A percentile compares a stretch with the other conserved stretches of the same genome.
Evolutionary conservation across 345 rosid genomes (phyloP).

Genomic region (Lepidium africanum): DNA sequence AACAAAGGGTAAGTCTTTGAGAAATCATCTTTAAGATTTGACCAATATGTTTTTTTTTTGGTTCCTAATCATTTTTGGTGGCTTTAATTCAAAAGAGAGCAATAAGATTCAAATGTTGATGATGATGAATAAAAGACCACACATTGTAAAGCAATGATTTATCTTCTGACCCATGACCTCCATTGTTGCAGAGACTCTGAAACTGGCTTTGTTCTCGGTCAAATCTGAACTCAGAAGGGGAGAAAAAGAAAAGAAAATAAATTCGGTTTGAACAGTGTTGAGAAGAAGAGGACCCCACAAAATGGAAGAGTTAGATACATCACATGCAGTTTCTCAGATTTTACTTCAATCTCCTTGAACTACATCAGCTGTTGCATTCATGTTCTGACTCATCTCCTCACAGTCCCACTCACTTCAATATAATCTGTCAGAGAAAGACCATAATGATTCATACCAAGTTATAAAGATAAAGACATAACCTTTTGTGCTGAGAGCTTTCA

Average conservation of each 20-base stretch:
- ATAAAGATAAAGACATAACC: slow-evolving; percentile 22
- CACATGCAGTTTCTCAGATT: slow-evolving; percentile 58
- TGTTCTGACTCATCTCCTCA: slow-evolving; percentile 35
- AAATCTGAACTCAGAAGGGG: slow-evolving; percentile 26
- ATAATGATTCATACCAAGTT: slow-evolving; percentile 22
- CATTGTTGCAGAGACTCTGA: slow-evolving; percentile 27
- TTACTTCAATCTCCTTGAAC: slow-evolving; percentile 26
- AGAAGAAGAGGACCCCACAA: slow-evolving; percentile 52
- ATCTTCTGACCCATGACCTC: slow-evolving; percentile 23
- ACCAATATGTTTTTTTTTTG: slow-evolving; percentile 1
- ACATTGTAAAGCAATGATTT: slow-evolving; percentile 10
- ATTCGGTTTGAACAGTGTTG: slow-evolving; percentile 22
- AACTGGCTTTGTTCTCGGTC: slow-evolving; percentile 24
- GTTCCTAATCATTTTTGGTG: slow-evolving; percentile 6
- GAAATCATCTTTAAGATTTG: slow-evolving; percentile 19
- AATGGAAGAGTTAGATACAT: slow-evolving; percentile 39
- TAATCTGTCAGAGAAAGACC: slow-evolving; percentile 34
- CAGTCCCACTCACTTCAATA: slow-evolving; percentile 42
- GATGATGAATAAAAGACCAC: slow-evolving; percentile 10
- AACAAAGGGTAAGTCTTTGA: slow-evolving; percentile 25
- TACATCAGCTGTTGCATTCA: slow-evolving; percentile 64
- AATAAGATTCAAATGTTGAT: slow-evolving; percentile 4
- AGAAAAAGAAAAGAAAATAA: neutral
- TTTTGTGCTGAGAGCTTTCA: slow-evolving; percentile 20
- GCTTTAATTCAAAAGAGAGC: neutral